phyloP scores from a whole-genome alignment of 257 asterid genomes.

The Plectranthus barbatus region DNA sequence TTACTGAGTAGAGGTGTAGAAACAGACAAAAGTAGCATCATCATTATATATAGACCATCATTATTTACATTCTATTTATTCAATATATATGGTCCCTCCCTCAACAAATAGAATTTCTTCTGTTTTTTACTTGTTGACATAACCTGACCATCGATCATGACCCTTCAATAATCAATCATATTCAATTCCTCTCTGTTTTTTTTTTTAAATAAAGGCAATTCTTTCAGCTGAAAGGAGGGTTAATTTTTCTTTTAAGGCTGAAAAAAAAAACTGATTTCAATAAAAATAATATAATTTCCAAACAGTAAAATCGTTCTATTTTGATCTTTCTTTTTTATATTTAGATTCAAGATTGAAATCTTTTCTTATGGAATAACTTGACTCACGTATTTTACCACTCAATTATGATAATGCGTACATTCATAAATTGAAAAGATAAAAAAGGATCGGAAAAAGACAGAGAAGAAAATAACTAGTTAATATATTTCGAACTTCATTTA shows the following conservation, averaged over 20 bases:
- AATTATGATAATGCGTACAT: no score
- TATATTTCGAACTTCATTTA: slow-evolving; percentile 25
- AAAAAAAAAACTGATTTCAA: no score
- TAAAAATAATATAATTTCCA: no score
- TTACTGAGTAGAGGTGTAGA: no score
- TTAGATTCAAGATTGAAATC: no score
- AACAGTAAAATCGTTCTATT: no score
- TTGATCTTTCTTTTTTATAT: slow-evolving; percentile 2
- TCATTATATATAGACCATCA: slow-evolving; percentile 26
- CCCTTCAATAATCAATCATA: slow-evolving; percentile 11
- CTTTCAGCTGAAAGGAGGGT: no score
- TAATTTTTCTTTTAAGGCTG: no score
- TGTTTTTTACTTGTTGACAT: slow-evolving; percentile 31
- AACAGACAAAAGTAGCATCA: slow-evolving; percentile 22
- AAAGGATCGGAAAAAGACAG: not conserved
- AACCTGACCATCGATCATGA: slow-evolving; percentile 20
- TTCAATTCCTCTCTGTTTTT: not conserved
- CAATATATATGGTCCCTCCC: slow-evolving; percentile 45
- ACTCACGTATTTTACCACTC: no score
- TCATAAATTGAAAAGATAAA: not conserved
- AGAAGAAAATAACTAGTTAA: not conserved
- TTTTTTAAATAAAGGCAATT: not conserved
- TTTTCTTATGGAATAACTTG: no score
- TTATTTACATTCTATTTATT: slow-evolving; percentile 1
- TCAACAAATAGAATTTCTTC: slow-evolving; percentile 44